Conservation (phyloP, 1,139 yeast genomes). For the Hyphopichia fennica region DNA sequence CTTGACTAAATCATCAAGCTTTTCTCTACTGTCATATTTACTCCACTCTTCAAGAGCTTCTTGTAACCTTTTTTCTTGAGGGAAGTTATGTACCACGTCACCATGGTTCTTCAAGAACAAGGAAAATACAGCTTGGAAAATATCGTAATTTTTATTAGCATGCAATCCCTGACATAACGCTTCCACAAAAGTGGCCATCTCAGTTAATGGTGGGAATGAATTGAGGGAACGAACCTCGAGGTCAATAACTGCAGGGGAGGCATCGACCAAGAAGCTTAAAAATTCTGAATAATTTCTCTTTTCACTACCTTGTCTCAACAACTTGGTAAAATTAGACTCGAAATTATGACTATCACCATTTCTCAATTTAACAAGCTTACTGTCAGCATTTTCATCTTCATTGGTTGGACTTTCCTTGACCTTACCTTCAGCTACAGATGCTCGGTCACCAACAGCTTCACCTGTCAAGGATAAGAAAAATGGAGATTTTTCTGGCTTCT, state of each 20-base stretch:
- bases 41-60: conserved; percentile 54
- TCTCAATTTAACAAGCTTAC: conserved; percentile 29
- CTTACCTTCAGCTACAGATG: conserved; percentile 56
- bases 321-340: conserved; percentile 73
- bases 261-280: conserved; percentile 52
- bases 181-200: conserved; percentile 61
- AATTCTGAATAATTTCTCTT: conserved; percentile 47
- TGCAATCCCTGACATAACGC: conserved; percentile 64
- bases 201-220: conserved; percentile 61
- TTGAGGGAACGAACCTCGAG: conserved; percentile 82
- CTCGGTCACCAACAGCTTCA: conserved; percentile 67
- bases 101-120: conserved; percentile 78
- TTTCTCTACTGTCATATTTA: conserved; percentile 41
- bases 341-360: conserved; percentile 36
- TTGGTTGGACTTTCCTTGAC: conserved; percentile 10
- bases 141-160: conserved; percentile 63
- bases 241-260: conserved; percentile 81
- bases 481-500: conserved; percentile 83
- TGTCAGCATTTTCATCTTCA: conserved; percentile 12
- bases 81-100: conserved; percentile 64
- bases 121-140: conserved; percentile 75
- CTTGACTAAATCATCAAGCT: conserved; percentile 69
- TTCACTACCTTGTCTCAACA: conserved; percentile 53
- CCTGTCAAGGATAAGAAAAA: conserved; percentile 71
- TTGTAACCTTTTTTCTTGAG: conserved; percentile 35